Evolutionary conservation across 2,329 filamentous ascomycete species (phyloP).

Genomic region (Stylonectria norvegica): DNA sequence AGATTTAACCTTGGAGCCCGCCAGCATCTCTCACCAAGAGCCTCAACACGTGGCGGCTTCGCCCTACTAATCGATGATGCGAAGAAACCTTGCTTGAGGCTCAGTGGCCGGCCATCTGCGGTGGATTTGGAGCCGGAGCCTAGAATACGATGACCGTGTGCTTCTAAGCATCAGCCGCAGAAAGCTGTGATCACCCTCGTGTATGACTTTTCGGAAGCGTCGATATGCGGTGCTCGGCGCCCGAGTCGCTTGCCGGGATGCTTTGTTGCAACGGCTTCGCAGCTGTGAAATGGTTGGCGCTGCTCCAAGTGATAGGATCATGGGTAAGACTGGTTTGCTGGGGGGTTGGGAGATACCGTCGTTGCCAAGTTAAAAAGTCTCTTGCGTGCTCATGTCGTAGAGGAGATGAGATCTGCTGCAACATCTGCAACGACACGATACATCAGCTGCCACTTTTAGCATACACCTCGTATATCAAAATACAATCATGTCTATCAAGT

Average conservation of each 20-base stretch:
- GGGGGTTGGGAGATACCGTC: not conserved
- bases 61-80: too few relatives aligned
- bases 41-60: not conserved
- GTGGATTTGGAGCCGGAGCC: too few relatives aligned
- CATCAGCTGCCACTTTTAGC: not conserved
- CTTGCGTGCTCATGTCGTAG: too few relatives aligned
- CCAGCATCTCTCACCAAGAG: too few relatives aligned
- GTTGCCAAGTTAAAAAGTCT: not conserved
- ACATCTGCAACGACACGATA: too few relatives aligned
- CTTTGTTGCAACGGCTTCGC: not conserved
- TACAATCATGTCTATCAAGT: conserved; percentile 5
- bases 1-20: not conserved
- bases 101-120: not conserved
- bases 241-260: conserved; percentile 18
- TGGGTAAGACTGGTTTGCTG: too few relatives aligned
- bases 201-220: conserved; percentile 10
- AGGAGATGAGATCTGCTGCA: too few relatives aligned
- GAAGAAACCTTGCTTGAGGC: too few relatives aligned
- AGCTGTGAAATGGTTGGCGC: too few relatives aligned
- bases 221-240: conserved; percentile 15
- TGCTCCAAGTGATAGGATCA: too few relatives aligned
- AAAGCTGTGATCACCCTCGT: conserved; percentile 2
- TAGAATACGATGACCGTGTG: not conserved
- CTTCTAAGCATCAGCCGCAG: conserved; percentile 1
- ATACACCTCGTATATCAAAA: not conserved